A percentile compares a stretch with the other conserved stretches of the same genome.
Evolutionary conservation across 768 basidiomycete genomes (phyloP).

Genomic region (Boletus barrowsii): DNA sequence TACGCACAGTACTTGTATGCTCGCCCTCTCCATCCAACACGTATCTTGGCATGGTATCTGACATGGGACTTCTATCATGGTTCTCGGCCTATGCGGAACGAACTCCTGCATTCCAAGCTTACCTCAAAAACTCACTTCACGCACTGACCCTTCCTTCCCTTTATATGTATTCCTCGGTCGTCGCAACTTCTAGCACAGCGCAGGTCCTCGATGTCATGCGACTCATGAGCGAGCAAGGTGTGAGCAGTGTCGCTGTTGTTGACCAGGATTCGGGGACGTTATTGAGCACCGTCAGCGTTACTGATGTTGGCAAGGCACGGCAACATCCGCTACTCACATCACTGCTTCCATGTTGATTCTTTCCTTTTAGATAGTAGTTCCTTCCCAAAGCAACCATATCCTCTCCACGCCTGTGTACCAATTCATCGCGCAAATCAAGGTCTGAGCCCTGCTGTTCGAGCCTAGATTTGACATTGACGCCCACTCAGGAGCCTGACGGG

Average conservation of each 20-base stretch:
- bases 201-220: slow-evolving; percentile 79
- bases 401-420: slow-evolving; percentile 64
- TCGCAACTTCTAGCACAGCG: slow-evolving; percentile 58
- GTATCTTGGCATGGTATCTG: slow-evolving; percentile 73
- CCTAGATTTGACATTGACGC: slow-evolving; percentile 1
- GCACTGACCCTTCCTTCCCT: slow-evolving; percentile 62
- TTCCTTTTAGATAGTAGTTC: slow-evolving; percentile 63
- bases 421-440: slow-evolving; percentile 74
- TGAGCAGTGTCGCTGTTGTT: slow-evolving; percentile 77
- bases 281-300: slow-evolving; percentile 77
- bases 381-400: slow-evolving; percentile 77
- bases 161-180: slow-evolving; percentile 57
- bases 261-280: slow-evolving; percentile 62
- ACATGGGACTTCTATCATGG: slow-evolving; percentile 68
- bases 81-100: slow-evolving; percentile 54
- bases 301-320: slow-evolving; percentile 72
- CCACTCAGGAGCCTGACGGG: slow-evolving; percentile 60
- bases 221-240: slow-evolving; percentile 81
- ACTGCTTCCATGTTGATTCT: not conserved
- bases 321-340: no score
- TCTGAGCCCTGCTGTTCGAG: slow-evolving; percentile 20
- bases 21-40: slow-evolving; percentile 42
- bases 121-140: slow-evolving; percentile 52
- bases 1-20: slow-evolving; percentile 50
- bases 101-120: slow-evolving; percentile 33